phyloP scores from a whole-genome alignment of 768 basidiomycete species.

The Lactarius akahatsu region DNA sequence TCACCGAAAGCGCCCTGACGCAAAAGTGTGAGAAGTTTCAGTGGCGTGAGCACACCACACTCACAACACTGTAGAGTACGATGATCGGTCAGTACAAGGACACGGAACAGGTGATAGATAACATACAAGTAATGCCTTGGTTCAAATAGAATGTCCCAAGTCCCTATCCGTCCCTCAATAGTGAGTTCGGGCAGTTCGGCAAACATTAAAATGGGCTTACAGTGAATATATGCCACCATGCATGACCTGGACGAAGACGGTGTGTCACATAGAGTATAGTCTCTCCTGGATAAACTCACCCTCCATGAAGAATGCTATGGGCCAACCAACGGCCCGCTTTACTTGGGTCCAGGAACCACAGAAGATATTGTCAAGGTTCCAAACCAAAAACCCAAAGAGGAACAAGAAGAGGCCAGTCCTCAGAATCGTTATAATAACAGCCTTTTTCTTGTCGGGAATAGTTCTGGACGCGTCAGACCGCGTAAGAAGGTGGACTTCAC shows the following conservation, averaged over 20 bases:
- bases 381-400: slow-evolving; percentile 63
- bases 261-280: slow-evolving; percentile 7
- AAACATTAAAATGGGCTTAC: slow-evolving; percentile 37
- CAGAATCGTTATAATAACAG: slow-evolving; percentile 47
- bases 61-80: slow-evolving; percentile 31
- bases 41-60: slow-evolving; percentile 10
- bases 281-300: slow-evolving; percentile 37
- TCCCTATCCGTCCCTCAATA: slow-evolving; percentile 30
- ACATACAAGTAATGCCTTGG: slow-evolving; percentile 38
- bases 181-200: slow-evolving; percentile 4
- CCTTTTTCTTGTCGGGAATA: slow-evolving; percentile 46
- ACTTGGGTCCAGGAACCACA: slow-evolving; percentile 56
- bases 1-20: slow-evolving; percentile 55
- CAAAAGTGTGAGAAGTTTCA: slow-evolving; percentile 5
- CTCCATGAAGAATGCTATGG: slow-evolving; percentile 63
- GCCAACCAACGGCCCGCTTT: slow-evolving; percentile 62
- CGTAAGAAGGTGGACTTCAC: slow-evolving; percentile 53
- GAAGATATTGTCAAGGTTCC: slow-evolving; percentile 82
- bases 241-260: slow-evolving; percentile 48
- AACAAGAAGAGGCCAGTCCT: slow-evolving; percentile 56
- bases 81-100: not conserved
- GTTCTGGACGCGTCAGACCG: slow-evolving; percentile 41
- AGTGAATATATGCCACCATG: slow-evolving; percentile 75
- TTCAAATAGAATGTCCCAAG: slow-evolving; percentile 37
- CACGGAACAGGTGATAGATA: not conserved